phyloP scores from a whole-genome alignment of 805 yeast species.

The Yarrowia porcina region DNA sequence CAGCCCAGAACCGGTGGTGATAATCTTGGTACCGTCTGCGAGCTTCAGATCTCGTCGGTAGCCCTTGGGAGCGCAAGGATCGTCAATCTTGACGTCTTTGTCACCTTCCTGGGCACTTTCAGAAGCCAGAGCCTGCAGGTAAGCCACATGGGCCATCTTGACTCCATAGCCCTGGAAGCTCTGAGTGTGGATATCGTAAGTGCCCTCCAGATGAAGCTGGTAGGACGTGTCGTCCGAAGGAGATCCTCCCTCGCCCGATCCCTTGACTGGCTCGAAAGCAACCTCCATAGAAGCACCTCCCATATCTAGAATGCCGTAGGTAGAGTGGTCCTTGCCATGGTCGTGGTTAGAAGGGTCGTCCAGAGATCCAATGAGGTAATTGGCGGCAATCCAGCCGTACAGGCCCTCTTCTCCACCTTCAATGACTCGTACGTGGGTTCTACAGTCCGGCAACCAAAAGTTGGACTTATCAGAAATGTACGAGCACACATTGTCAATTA shows the following conservation, averaged over 20 bases:
- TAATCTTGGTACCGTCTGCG: constrained; percentile 19
- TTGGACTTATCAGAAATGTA: constrained; percentile 51
- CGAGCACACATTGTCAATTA: constrained; percentile 61
- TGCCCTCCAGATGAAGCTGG: constrained; percentile 49
- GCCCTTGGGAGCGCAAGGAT: constrained; percentile 80
- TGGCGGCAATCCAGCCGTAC: constrained; percentile 94
- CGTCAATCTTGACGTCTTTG: constrained; percentile 44
- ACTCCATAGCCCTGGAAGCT: constrained; percentile 99
- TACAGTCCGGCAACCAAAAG: constrained; percentile 59
- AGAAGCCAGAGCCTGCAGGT: constrained; percentile 33
- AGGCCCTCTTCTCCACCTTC: constrained; percentile 95
- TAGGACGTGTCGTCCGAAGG: constrained; percentile 73
- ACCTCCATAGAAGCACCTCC: constrained; percentile 98
- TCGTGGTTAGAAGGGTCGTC: constrained; percentile 35
- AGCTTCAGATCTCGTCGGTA: constrained; percentile 37
- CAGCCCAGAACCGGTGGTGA: constrained; percentile 70
- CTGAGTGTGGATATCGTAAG: constrained; percentile 85
- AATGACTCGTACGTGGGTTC: constrained; percentile 72
- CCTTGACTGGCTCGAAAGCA: constrained; percentile 75
- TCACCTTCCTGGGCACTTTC: not conserved
- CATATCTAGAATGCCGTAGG: constrained; percentile 97
- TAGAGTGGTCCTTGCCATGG: constrained; percentile 37
- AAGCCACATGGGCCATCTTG: constrained; percentile 80
- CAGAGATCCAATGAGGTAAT: constrained; percentile 71
- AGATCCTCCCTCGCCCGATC: constrained; percentile 41